A percentile compares a stretch with the other conserved stretches of the same genome.
phyloP scores from a whole-genome alignment of 805 yeast species.

The Candida fluviatilis region DNA sequence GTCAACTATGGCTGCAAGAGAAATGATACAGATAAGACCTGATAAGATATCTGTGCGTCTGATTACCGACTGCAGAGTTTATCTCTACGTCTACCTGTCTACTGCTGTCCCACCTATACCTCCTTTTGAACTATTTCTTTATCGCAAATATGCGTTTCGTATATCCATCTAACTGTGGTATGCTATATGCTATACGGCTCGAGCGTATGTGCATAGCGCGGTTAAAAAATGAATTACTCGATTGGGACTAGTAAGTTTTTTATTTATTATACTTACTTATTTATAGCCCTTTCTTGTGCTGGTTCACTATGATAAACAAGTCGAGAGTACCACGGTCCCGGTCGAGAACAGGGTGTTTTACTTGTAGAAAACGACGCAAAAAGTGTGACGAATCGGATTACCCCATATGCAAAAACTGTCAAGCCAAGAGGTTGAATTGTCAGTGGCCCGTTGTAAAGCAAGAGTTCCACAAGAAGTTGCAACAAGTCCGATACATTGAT shows the following conservation, averaged over 20 bases:
- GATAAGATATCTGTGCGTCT: too few species aligned
- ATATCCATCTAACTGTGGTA: too few species aligned
- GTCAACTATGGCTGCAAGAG: too few species aligned
- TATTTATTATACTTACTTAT: too few species aligned
- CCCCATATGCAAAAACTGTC: slow-evolving; percentile 27
- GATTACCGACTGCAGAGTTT: too few species aligned
- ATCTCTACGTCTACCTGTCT: too few species aligned
- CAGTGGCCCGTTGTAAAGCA: slow-evolving; percentile 24
- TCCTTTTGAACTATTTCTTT: not conserved
- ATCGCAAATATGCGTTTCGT: not conserved
- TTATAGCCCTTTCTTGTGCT: too few species aligned
- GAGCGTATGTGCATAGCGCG: slow-evolving; percentile 22
- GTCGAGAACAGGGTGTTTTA: slow-evolving; percentile 28
- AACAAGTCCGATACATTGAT: slow-evolving; percentile 20
- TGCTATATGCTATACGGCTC: not conserved
- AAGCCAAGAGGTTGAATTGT: slow-evolving; percentile 16
- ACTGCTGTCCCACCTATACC: too few species aligned
- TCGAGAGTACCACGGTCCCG: slow-evolving; percentile 7
- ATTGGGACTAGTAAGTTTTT: slow-evolving; percentile 20
- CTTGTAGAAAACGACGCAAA: slow-evolving; percentile 26
- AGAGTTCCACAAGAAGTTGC: slow-evolving; percentile 17
- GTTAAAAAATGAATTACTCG: slow-evolving; percentile 22
- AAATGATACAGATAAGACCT: too few species aligned
- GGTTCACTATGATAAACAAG: slow-evolving; percentile 4
- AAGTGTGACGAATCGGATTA: slow-evolving; percentile 31